These are phyloP conservation scores for Phytopythium sindhum DNA, from an alignment of 352 stramenopile species.

Conservation along the genomic window DNA sequence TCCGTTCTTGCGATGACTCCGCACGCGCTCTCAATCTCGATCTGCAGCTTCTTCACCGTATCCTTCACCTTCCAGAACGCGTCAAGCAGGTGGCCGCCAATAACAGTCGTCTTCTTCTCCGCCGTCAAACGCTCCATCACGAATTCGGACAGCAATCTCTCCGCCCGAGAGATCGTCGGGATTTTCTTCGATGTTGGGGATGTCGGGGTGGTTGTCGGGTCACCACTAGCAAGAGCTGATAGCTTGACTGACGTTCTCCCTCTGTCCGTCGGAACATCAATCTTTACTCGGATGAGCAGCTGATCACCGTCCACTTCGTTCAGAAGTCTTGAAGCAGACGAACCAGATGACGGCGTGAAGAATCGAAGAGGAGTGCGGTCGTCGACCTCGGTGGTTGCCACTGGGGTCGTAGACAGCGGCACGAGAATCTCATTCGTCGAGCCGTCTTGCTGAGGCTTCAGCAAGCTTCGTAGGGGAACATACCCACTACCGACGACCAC, in stretches of 20 bases:
- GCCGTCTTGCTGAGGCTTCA: conserved; percentile 19
- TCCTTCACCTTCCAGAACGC: conserved; percentile 85
- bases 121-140: conserved; percentile 56
- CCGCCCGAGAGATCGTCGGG: conserved; percentile 30
- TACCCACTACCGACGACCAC: conserved; percentile 53
- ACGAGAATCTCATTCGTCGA: conserved; percentile 37
- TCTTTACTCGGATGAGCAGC: conserved; percentile 52
- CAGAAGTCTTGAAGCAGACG: conserved; percentile 7
- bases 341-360: conserved; percentile 1
- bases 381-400: background rate
- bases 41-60: conserved; percentile 72
- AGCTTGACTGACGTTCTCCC: background rate
- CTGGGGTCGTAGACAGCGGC: conserved; percentile 19
- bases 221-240: background rate
- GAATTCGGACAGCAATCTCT: conserved; percentile 66
- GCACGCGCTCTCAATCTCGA: conserved; percentile 65
- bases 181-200: conserved; percentile 8
- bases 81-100: conserved; percentile 71
- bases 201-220: background rate
- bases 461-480: conserved; percentile 44
- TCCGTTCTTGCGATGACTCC: conserved; percentile 69
- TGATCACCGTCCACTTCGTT: conserved; percentile 29
- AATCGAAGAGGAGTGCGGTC: background rate
- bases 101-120: conserved; percentile 61
- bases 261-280: conserved; percentile 21